Evolutionary conservation across 2,329 filamentous ascomycete genomes (phyloP).

Genomic region (Capronia coronata): DNA sequence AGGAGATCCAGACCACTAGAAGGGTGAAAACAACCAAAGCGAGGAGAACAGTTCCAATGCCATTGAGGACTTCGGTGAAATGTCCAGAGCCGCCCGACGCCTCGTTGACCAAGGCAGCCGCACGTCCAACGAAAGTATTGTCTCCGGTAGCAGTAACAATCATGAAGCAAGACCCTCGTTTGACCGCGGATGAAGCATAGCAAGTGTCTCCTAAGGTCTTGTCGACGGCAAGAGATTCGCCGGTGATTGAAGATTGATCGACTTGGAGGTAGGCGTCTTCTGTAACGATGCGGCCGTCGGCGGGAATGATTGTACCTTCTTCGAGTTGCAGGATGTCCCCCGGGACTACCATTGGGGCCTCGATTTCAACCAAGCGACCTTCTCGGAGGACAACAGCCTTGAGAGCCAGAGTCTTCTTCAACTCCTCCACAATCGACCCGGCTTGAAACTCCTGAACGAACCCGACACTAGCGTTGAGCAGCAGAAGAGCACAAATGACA

Average conservation of each 20-base stretch:
- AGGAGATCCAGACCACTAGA: constrained; percentile 75
- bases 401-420: constrained; percentile 83
- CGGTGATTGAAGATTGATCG: constrained; percentile 86
- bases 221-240: constrained; percentile 85
- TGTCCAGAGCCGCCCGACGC: constrained; percentile 70
- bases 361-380: constrained; percentile 67
- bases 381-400: constrained; percentile 84
- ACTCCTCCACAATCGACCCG: constrained; percentile 79
- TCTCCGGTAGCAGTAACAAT: constrained; percentile 80
- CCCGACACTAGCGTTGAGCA: constrained; percentile 79
- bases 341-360: constrained; percentile 76
- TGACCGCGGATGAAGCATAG: constrained; percentile 81
- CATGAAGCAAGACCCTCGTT: constrained; percentile 80
- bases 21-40: constrained; percentile 74
- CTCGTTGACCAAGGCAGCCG: constrained; percentile 75
- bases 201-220: constrained; percentile 76
- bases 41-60: constrained; percentile 73
- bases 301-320: constrained; percentile 85
- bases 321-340: constrained; percentile 86
- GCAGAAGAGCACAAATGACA: constrained; percentile 75
- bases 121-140: constrained; percentile 82
- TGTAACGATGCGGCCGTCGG: constrained; percentile 78
- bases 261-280: constrained; percentile 81
- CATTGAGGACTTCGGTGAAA: constrained; percentile 86
- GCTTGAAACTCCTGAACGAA: constrained; percentile 88